Conservation (phyloP, 164 flowering plant genomes). For the Nymphaea colorata region DNA sequence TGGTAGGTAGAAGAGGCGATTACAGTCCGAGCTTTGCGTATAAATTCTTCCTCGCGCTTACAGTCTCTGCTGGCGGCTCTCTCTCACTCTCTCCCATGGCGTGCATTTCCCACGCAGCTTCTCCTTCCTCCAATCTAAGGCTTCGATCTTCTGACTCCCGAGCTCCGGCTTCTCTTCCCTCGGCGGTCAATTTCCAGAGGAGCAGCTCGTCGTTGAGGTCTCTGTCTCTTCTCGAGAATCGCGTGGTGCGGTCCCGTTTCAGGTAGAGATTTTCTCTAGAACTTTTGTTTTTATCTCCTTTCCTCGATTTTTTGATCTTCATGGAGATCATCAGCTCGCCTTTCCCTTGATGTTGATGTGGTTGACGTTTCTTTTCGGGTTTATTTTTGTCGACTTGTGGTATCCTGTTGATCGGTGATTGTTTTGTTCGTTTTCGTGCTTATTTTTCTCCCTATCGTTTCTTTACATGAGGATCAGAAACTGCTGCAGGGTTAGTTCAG, state of each 20-base stretch:
- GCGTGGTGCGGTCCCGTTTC: neutral
- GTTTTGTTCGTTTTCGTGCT: neutral
- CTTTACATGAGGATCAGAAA: neutral
- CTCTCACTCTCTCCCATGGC: constrained; percentile 24
- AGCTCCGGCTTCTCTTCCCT: constrained; percentile 1
- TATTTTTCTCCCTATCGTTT: too few species aligned
- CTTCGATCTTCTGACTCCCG: constrained; percentile 7
- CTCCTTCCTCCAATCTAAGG: constrained; percentile 10
- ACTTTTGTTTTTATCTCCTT: neutral
- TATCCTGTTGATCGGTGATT: neutral
- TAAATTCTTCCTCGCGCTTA: neutral
- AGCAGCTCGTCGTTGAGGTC: constrained; percentile 17
- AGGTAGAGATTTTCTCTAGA: neutral
- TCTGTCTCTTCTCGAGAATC: neutral
- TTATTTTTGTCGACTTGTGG: too few species aligned
- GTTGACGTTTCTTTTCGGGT: neutral
- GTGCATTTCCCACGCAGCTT: constrained; percentile 9
- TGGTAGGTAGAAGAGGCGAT: neutral
- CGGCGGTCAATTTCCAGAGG: neutral
- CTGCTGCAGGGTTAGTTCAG: too few species aligned
- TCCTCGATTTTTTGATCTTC: too few species aligned
- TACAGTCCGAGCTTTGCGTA: neutral
- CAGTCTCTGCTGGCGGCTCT: neutral
- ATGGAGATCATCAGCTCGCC: neutral
- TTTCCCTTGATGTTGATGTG: neutral